Evolutionary conservation across 345 rosid species (phyloP).

Genomic region (Brassica napus): DNA sequence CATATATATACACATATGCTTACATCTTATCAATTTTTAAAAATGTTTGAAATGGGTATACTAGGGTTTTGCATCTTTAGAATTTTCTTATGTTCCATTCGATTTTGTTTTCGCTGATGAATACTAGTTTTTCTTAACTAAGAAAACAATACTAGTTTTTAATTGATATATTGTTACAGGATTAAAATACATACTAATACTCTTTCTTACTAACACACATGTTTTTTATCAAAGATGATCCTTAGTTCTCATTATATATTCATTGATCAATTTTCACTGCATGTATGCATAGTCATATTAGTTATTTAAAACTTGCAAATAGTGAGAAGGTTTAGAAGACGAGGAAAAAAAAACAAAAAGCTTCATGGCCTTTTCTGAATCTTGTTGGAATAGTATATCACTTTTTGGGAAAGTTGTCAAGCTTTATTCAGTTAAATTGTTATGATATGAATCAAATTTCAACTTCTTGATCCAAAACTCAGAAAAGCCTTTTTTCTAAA

Average conservation of each 20-base stretch:
- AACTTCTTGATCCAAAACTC: slow-evolving; percentile 20
- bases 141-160: not conserved
- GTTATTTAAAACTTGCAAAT: slow-evolving; percentile 7
- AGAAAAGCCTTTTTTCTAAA: not conserved
- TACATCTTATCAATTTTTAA: not conserved
- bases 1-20: not conserved
- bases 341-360: slow-evolving; percentile 27
- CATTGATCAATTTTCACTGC: not conserved
- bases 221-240: not conserved
- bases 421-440: slow-evolving; percentile 36
- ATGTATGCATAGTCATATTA: not conserved
- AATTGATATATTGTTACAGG: not conserved
- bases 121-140: not conserved
- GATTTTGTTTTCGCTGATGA: not conserved
- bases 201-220: not conserved
- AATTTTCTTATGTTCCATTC: not conserved
- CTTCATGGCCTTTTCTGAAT: slow-evolving; percentile 31
- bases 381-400: slow-evolving; percentile 31
- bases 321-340: slow-evolving; percentile 10
- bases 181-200: not conserved
- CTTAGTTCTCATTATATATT: not conserved
- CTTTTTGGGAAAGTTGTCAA: slow-evolving; percentile 50
- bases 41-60: not conserved
- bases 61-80: slow-evolving; percentile 29
- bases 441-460: slow-evolving; percentile 19